phyloP scores from a whole-genome alignment of 2,329 filamentous ascomycete species.

The Alternaria ethzedia region DNA sequence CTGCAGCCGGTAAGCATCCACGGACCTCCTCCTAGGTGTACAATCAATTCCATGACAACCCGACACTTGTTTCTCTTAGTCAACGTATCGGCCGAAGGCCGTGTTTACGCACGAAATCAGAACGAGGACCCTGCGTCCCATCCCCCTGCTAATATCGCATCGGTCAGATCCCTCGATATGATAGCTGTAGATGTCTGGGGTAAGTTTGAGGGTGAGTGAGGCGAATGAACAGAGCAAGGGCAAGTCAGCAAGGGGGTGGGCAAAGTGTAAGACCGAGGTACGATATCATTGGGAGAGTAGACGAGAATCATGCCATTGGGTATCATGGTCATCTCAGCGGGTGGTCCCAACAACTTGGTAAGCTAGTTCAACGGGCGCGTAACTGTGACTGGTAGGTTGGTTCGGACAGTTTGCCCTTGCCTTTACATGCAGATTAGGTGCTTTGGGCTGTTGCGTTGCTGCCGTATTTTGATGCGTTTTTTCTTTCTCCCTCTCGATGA shows the following conservation, averaged over 20 bases:
- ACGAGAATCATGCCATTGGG: not conserved
- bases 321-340: not conserved
- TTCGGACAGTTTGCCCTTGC: not conserved
- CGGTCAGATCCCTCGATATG: not conserved
- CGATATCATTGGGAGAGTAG: not conserved
- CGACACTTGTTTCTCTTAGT: not conserved
- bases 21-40: not conserved
- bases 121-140: not conserved
- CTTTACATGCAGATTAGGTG: not conserved
- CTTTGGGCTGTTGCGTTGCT: not conserved
- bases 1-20: not conserved
- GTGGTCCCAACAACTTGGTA: not conserved
- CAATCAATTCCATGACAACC: not conserved
- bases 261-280: not conserved
- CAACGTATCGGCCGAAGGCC: not conserved
- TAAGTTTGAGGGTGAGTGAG: not conserved
- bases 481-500: not conserved
- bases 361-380: conserved; percentile 2
- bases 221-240: not conserved
- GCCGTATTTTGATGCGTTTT: not conserved
- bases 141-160: not conserved
- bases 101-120: not conserved
- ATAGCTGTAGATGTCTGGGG: not conserved
- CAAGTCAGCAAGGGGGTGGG: not conserved
- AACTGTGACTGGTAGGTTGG: not conserved